Conservation (phyloP, 805 yeast species). For the Wickerhamiella alocasiicola region DNA sequence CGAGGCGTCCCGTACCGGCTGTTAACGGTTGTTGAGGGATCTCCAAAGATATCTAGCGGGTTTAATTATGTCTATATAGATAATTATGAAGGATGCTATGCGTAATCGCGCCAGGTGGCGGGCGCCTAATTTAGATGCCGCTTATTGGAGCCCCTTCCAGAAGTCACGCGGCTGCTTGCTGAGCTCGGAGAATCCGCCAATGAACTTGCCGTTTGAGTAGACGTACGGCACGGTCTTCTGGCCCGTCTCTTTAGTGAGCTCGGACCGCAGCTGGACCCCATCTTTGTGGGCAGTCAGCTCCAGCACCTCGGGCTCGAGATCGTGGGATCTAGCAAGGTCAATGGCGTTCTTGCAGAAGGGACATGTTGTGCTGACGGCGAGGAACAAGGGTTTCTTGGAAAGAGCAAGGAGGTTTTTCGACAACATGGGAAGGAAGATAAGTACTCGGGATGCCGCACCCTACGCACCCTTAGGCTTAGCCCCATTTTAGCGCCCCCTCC, state of each 20-base stretch:
- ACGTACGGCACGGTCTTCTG: conserved; percentile 61
- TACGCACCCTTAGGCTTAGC: too few relatives aligned
- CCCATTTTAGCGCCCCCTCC: too few relatives aligned
- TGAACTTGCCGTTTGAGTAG: conserved; percentile 44
- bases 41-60: too few relatives aligned
- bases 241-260: conserved; percentile 45
- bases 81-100: too few relatives aligned
- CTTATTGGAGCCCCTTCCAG: too few relatives aligned
- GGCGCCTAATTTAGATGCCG: too few relatives aligned
- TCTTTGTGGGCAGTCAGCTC: conserved; percentile 49
- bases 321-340: conserved; percentile 15
- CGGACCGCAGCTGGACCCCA: conserved; percentile 41
- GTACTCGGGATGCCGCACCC: too few relatives aligned
- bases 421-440: too few relatives aligned
- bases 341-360: conserved; percentile 21
- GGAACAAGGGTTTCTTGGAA: conserved; percentile 17
- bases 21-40: too few relatives aligned
- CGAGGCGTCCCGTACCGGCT: too few relatives aligned
- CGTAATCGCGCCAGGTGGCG: too few relatives aligned
- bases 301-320: conserved; percentile 23
- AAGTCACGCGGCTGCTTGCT: conserved; percentile 15
- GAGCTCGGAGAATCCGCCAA: conserved; percentile 33
- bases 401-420: conserved; percentile 9
- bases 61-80: too few relatives aligned
- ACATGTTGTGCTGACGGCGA: conserved; percentile 20